Conservation (phyloP, 2,329 filamentous ascomycete genomes). For the Annulohypoxylon truncatum region DNA sequence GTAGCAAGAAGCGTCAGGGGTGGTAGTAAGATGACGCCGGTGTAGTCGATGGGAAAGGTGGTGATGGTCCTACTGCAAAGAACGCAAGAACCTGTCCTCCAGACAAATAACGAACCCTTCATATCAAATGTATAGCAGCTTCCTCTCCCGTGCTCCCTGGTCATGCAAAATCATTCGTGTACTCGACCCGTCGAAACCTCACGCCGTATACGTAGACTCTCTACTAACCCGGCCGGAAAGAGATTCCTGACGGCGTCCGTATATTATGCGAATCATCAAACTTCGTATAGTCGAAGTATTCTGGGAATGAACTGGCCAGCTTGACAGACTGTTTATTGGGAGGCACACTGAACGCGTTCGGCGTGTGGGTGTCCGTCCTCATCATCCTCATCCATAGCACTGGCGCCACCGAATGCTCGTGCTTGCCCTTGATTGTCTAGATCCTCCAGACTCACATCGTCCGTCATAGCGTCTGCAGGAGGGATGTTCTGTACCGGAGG, state of each 20-base stretch:
- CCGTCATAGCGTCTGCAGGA: conserved; percentile 88
- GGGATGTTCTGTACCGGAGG: conserved; percentile 72
- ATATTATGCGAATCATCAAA: conserved; percentile 31
- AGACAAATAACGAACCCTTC: conserved; percentile 31
- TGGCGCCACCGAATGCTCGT: conserved; percentile 74
- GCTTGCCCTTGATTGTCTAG: conserved; percentile 77
- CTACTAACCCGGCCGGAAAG: conserved; percentile 30
- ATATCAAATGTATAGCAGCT: conserved; percentile 29
- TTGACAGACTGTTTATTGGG: conserved; percentile 70
- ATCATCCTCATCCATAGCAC: conserved; percentile 78
- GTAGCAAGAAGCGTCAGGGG: conserved; percentile 41
- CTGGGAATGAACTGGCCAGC: not conserved
- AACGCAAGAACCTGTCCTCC: conserved; percentile 11
- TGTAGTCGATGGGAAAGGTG: conserved; percentile 24
- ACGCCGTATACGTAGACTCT: conserved; percentile 47
- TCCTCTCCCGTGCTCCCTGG: conserved; percentile 33
- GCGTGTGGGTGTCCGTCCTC: conserved; percentile 79
- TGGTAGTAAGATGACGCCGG: conserved; percentile 20
- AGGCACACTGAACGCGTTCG: conserved; percentile 87
- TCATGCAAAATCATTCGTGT: conserved; percentile 45
- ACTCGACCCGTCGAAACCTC: conserved; percentile 44
- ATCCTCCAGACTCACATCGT: conserved; percentile 88
- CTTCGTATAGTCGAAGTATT: not conserved
- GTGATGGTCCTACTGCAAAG: conserved; percentile 10
- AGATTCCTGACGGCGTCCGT: conserved; percentile 8